Evolutionary conservation across 1,284 basidiomycete genomes (phyloP).

Genomic region (Ganoderma lucidum): DNA sequence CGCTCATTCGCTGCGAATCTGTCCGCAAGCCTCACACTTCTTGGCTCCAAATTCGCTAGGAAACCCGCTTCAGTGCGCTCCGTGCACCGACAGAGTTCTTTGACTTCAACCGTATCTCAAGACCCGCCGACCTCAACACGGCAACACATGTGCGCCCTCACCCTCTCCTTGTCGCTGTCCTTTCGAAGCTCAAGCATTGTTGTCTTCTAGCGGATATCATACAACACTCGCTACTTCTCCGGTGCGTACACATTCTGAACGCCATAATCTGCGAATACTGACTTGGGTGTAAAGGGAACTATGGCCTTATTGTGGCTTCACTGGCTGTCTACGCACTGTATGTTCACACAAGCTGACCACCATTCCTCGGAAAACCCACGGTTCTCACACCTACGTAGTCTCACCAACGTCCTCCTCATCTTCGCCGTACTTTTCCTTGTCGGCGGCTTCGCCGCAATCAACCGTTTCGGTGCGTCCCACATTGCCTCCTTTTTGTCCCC

Average conservation of each 20-base stretch:
- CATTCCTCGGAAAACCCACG: background rate
- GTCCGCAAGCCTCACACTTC: conserved; percentile 17
- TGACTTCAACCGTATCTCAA: conserved; percentile 87
- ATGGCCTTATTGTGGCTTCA: conserved; percentile 82
- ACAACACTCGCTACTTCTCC: conserved; percentile 95
- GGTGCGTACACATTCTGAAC: conserved; percentile 49
- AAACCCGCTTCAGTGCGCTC: conserved; percentile 85
- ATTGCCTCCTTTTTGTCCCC: conserved; percentile 9
- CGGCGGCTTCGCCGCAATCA: conserved; percentile 91
- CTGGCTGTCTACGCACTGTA: conserved; percentile 93
- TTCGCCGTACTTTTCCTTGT: conserved; percentile 90
- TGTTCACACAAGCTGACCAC: conserved; percentile 41
- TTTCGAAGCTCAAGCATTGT: background rate
- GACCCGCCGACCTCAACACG: conserved; percentile 77
- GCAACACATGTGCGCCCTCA: conserved; percentile 66
- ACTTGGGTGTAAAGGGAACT: conserved; percentile 71
- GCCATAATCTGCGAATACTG: background rate
- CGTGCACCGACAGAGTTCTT: conserved; percentile 87
- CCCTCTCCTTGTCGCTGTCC: background rate
- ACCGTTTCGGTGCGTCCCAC: conserved; percentile 80
- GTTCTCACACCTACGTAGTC: conserved; percentile 39
- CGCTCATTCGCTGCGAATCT: conserved; percentile 1
- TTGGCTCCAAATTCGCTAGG: conserved; percentile 50
- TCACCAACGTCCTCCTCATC: conserved; percentile 86
- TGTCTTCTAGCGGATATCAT: conserved; percentile 80